Evolutionary conservation across 2,329 filamentous ascomycete species (phyloP).

Genomic region (Paecilomyces niveus): DNA sequence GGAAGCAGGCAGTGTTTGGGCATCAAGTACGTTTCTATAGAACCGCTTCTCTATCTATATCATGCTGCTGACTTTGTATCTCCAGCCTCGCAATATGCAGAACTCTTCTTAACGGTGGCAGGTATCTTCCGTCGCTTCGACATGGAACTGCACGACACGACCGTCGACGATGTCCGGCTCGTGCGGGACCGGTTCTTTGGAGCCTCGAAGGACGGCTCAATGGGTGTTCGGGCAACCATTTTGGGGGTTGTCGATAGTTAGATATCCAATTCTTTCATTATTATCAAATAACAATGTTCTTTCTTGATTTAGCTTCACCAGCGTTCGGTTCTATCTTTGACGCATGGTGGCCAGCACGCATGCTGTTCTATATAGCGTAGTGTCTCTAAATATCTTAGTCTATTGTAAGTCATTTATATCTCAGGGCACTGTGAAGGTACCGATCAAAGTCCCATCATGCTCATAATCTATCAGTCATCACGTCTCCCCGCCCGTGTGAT

Average conservation of each 20-base stretch:
- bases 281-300: not conserved
- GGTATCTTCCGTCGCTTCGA: constrained; percentile 22
- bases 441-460: not conserved
- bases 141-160: constrained; percentile 25
- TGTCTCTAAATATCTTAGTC: not conserved
- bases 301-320: too few species aligned
- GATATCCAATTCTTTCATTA: not conserved
- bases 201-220: constrained; percentile 1
- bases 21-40: constrained; percentile 25
- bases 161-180: constrained; percentile 19
- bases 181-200: constrained; percentile 18
- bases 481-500: constrained; percentile 3
- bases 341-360: not conserved
- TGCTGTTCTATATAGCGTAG: not conserved
- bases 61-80: not conserved
- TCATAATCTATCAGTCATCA: too few species aligned
- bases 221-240: not conserved
- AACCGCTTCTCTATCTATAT: not conserved
- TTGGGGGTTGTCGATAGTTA: not conserved
- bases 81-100: constrained; percentile 25
- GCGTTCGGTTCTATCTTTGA: not conserved
- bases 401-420: not conserved
- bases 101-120: constrained; percentile 24
- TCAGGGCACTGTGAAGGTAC: not conserved
- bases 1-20: constrained; percentile 42